Evolutionary conservation across 345 rosid species (phyloP), one percentile per base, ranked within the genome.

Genomic region (Balakata baccata): DNA sequence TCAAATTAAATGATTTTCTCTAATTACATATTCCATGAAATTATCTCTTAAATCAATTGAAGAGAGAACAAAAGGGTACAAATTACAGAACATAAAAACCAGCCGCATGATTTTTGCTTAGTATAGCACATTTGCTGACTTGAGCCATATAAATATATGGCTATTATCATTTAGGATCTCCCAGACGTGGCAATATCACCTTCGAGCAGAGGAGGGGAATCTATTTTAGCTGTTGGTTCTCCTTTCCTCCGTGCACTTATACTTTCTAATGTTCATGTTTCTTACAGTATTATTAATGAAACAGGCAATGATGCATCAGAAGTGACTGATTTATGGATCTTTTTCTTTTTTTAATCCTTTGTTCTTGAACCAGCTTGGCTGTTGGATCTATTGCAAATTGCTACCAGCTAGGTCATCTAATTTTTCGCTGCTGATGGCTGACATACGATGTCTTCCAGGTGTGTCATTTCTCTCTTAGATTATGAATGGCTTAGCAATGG

Each of bases 371-470:
- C 91, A 95, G 99, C 64, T 81, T 89, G 74, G 88, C 96, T 49
- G 84, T 83, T 68, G 99, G 99, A 81, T 86, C 90, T 76, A 78
- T 92, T 80, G 85, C 94, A 64, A 95, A 95, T 75, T 81, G 85
- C 83, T 89, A 84, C 94, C 93, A 57, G 88, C 91, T 69, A 78
- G 84, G 75, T 89, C 91, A 69, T 56, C 85, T 18, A 82, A 72
- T 51, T 72, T 75, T 70, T 87, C 92, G 56, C 83, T 92, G 83
- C 81, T 95, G 80, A 89, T 95, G 91, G 97, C 96, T 70, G 99
- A 92, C 81, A 87, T 92, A 80, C 89, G 94, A 20, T 91, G 98
- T 84, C 98, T 92, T 81, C 98, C 97, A 69, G 98, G 99, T 95
- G 70, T 63, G 90, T 70, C 71, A 66, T 72, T 59, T 79, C 46